These are phyloP conservation scores for Vaccinium corymbosum DNA, from an alignment of 148 eudicot species.

Conservation along the genomic window DNA sequence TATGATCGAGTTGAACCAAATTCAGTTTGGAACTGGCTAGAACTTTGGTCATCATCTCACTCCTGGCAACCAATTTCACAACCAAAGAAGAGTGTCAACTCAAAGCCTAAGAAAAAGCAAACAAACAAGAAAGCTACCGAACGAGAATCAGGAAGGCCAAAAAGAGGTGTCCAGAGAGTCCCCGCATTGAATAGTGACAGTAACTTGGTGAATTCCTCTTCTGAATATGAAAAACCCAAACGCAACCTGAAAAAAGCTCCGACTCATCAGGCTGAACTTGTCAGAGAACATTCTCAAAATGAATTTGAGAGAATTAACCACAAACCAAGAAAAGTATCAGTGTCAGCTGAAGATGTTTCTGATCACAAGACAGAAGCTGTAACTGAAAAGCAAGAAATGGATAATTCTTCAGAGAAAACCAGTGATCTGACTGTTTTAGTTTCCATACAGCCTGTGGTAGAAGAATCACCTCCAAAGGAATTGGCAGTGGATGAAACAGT, in stretches of 20 bases:
- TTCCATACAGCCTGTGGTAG: conserved; percentile 20
- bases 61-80: conserved; percentile 46
- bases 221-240: conserved; percentile 47
- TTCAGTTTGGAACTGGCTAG: conserved; percentile 47
- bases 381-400: conserved; percentile 27
- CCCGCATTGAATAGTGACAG: conserved; percentile 28
- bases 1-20: conserved; percentile 48
- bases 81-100: conserved; percentile 31
- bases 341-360: conserved; percentile 27
- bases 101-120: conserved; percentile 41
- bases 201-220: conserved; percentile 26
- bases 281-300: conserved; percentile 38
- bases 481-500: conserved; percentile 29
- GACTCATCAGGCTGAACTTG: conserved; percentile 35
- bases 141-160: conserved; percentile 40
- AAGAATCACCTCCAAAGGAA: conserved; percentile 30
- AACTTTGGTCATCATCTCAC: conserved; percentile 47
- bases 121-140: conserved; percentile 34
- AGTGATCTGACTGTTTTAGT: conserved; percentile 18
- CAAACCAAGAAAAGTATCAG: conserved; percentile 48
- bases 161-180: conserved; percentile 40
- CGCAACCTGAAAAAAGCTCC: conserved; percentile 43
- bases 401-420: conserved; percentile 25
- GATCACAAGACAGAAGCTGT: conserved; percentile 35
- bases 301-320: conserved; percentile 65